A percentile compares a stretch with the other conserved stretches of the same genome.
phyloP scores from a whole-genome alignment of 306 rosid species.

The Rosa persica region DNA sequence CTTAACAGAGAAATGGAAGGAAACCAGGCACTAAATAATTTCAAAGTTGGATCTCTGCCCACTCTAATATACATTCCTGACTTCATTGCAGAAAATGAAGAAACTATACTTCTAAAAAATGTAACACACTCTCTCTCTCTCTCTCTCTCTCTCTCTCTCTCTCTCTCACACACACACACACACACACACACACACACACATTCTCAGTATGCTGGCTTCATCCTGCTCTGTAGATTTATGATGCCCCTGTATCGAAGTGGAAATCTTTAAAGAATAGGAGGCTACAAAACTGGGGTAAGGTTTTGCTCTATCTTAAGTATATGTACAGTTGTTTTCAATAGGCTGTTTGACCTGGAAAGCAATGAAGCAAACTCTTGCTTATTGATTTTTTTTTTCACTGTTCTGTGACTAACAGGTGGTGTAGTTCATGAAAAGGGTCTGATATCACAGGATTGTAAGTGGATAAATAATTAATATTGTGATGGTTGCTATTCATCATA shows the following conservation, averaged over 20 bases:
- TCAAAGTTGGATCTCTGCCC: constrained; percentile 66
- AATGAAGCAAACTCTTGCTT: constrained; percentile 15
- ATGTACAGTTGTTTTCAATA: constrained; percentile 5
- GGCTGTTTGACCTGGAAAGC: background rate
- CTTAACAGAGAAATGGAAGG: constrained; percentile 42
- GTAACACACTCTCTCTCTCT: constrained; percentile 29
- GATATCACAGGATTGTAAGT: constrained; percentile 79
- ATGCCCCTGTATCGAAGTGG: constrained; percentile 75
- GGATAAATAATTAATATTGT: constrained; percentile 4
- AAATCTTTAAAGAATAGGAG: constrained; percentile 78
- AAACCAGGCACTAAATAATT: constrained; percentile 27
- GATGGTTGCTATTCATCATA: background rate
- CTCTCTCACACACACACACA: background rate
- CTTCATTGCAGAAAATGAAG: constrained; percentile 48
- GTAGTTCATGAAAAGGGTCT: constrained; percentile 94
- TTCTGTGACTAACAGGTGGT: constrained; percentile 58
- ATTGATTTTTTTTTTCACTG: constrained; percentile 20
- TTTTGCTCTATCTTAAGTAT: background rate
- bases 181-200: background rate
- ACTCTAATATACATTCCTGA: constrained; percentile 66
- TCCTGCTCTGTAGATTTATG: constrained; percentile 54
- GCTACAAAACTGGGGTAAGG: constrained; percentile 89
- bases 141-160: background rate
- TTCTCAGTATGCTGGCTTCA: constrained; percentile 8
- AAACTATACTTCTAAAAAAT: constrained; percentile 54